Evolutionary conservation across 2,329 filamentous ascomycete genomes (phyloP).

Genomic region (Emergomyces orientalis): DNA sequence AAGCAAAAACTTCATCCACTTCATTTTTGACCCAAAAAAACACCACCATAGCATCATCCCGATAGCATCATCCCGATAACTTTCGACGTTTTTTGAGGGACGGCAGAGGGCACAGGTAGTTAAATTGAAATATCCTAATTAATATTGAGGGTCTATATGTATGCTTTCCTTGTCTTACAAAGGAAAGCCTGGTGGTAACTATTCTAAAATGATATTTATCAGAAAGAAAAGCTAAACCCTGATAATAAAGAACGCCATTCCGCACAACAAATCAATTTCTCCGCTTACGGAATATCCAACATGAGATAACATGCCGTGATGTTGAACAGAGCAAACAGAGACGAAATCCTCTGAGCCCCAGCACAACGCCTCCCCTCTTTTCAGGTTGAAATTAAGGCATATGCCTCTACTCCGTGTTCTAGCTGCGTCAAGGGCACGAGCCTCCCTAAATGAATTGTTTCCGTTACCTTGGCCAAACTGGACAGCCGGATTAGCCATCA

Average conservation of each 20-base stretch:
- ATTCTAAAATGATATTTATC: background rate
- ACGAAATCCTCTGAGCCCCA: background rate
- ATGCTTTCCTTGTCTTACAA: background rate
- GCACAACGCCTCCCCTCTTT: background rate
- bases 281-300: background rate
- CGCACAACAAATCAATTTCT: background rate
- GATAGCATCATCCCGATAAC: background rate
- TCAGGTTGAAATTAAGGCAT: background rate
- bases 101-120: background rate
- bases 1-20: background rate
- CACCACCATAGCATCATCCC: background rate
- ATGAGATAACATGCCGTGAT: background rate
- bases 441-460: background rate
- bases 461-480: slow-evolving; percentile 3
- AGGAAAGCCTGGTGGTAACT: too few relatives aligned
- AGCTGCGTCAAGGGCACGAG: background rate
- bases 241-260: background rate
- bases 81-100: background rate
- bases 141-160: background rate
- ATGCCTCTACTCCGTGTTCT: background rate
- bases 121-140: background rate
- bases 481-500: background rate
- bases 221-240: background rate
- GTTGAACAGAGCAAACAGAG: background rate
- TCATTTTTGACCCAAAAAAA: background rate